These are phyloP conservation scores for Luffa aegyptiaca DNA, from an alignment of 306 rosid genomes.

Conservation along the genomic window DNA sequence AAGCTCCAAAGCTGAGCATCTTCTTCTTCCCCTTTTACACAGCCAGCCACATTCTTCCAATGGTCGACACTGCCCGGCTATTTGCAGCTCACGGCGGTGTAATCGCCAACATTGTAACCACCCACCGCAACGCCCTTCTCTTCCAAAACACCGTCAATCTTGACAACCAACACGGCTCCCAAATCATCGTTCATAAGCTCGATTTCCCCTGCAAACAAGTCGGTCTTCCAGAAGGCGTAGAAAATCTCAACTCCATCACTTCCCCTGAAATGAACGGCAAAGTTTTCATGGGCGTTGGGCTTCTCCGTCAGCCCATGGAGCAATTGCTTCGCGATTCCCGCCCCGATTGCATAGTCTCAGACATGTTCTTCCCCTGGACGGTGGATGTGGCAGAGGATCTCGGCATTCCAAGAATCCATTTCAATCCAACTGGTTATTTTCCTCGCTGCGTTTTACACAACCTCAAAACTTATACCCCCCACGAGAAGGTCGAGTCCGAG, in stretches of 20 bases:
- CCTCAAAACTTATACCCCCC: too few species aligned
- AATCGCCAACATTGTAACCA: slow-evolving; percentile 25
- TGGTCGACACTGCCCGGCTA: too few species aligned
- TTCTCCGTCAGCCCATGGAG: neutral
- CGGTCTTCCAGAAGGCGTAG: slow-evolving; percentile 1
- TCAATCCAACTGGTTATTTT: too few species aligned
- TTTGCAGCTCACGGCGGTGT: too few species aligned
- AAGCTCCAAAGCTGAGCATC: neutral
- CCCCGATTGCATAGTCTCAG: too few species aligned
- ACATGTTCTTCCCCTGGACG: too few species aligned
- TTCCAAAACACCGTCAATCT: slow-evolving; percentile 28
- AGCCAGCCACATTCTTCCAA: too few species aligned
- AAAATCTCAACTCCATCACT: neutral
- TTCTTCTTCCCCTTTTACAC: slow-evolving; percentile 30
- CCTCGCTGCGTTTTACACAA: too few species aligned
- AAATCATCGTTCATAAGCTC: slow-evolving; percentile 20
- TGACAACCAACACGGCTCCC: slow-evolving; percentile 14
- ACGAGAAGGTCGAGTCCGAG: too few species aligned
- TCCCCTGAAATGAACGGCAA: neutral
- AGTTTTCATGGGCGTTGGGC: neutral
- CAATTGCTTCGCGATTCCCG: neutral
- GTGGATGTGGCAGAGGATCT: too few species aligned
- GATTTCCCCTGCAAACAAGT: too few species aligned
- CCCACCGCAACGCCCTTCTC: slow-evolving; percentile 20
- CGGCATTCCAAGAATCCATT: too few species aligned